Conservation (phyloP, 306 rosid species). For the Delonix regia region DNA sequence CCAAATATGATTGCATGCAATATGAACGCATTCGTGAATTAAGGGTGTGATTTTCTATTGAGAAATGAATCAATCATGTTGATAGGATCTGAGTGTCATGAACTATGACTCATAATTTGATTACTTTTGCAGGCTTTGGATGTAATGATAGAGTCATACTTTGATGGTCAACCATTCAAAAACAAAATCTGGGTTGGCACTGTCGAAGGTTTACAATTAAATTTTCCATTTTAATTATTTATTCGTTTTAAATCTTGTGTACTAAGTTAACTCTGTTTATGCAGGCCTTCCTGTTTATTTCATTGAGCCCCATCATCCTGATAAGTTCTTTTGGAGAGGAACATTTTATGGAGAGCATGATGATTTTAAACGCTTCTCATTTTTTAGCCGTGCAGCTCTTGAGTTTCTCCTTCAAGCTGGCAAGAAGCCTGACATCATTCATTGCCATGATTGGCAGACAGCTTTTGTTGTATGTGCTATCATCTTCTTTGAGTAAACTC, state of each 20-base stretch:
- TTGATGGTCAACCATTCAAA: conserved; percentile 79
- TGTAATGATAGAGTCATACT: conserved; percentile 75
- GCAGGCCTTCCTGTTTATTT: conserved; percentile 98
- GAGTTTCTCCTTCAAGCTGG: conserved; percentile 93
- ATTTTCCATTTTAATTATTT: conserved; percentile 25
- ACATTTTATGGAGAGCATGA: conserved; percentile 81
- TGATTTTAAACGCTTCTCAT: conserved; percentile 92
- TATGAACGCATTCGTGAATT: conserved; percentile 62
- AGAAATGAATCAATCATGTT: conserved; percentile 31
- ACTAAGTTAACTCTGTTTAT: conserved; percentile 38
- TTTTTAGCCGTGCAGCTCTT: conserved; percentile 92
- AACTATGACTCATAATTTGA: conserved; percentile 31
- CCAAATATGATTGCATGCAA: conserved; percentile 94
- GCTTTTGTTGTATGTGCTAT: conserved; percentile 80
- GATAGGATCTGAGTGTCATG: conserved; percentile 24
- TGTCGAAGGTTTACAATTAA: conserved; percentile 65
- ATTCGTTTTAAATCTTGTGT: conserved; percentile 15
- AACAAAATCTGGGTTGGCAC: conserved; percentile 95
- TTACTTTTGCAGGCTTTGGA: conserved; percentile 65
- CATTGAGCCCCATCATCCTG: conserved; percentile 94
- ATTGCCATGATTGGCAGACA: conserved; percentile 99
- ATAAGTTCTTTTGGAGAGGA: conserved; percentile 85
- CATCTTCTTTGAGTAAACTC: conserved; percentile 25
- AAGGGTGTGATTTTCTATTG: conserved; percentile 58
- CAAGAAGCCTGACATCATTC: conserved; percentile 96